phyloP scores from a whole-genome alignment of 345 rosid species.

The Salix brachista region DNA sequence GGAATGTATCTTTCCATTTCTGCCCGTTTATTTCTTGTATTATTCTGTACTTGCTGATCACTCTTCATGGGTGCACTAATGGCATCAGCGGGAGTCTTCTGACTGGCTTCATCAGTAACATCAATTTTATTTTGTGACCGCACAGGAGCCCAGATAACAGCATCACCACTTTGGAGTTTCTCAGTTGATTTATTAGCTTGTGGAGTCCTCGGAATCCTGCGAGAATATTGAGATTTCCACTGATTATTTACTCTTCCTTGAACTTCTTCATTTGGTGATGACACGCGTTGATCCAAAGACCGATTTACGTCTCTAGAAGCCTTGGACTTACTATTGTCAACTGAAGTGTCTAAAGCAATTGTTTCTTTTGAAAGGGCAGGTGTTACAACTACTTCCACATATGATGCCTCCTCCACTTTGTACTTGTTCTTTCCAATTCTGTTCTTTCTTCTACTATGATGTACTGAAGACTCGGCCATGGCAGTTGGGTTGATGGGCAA shows the following conservation, averaged over 20 bases:
- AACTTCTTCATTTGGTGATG: constrained; percentile 50
- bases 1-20: constrained; percentile 89
- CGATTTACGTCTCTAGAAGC: constrained; percentile 42
- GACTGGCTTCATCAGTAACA: constrained; percentile 43
- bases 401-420: constrained; percentile 52
- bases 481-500: constrained; percentile 32
- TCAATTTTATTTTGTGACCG: constrained; percentile 58
- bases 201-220: constrained; percentile 47
- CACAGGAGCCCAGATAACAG: constrained; percentile 88
- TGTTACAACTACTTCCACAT: constrained; percentile 23
- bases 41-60: constrained; percentile 51
- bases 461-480: constrained; percentile 40
- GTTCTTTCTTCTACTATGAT: constrained; percentile 54
- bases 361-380: constrained; percentile 34
- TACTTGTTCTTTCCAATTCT: constrained; percentile 58
- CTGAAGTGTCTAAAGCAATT: constrained; percentile 22
- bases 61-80: constrained; percentile 39
- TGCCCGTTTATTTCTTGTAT: constrained; percentile 67
- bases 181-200: constrained; percentile 51
- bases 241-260: constrained; percentile 46
- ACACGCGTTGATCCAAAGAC: constrained; percentile 41
- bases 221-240: constrained; percentile 68
- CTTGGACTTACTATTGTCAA: constrained; percentile 38
- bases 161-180: constrained; percentile 44
- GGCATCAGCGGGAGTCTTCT: constrained; percentile 37